These are phyloP conservation scores for Pichia manshurica DNA, from an alignment of 805 yeast genomes.

Conservation along the genomic window DNA sequence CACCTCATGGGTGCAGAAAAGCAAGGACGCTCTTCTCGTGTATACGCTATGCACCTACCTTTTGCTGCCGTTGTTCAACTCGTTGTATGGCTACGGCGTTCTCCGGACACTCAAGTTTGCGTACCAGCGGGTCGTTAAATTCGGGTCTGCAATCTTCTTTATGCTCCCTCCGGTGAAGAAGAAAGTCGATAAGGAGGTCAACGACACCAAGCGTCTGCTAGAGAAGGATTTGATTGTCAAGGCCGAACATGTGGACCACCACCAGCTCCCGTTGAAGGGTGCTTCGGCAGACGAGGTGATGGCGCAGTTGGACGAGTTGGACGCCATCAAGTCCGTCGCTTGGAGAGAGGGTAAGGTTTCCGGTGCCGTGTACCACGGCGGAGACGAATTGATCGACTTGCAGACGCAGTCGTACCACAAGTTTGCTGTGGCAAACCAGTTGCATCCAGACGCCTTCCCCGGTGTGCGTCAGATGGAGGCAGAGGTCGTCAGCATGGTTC, in stretches of 20 bases:
- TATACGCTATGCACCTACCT: slow-evolving; percentile 11
- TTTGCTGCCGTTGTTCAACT: slow-evolving; percentile 1
- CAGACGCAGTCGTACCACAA: slow-evolving; percentile 73
- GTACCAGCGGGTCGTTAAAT: slow-evolving; percentile 9
- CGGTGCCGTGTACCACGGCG: slow-evolving; percentile 97
- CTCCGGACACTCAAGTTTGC: slow-evolving; percentile 9
- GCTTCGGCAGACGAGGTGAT: slow-evolving; percentile 42
- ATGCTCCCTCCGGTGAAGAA: slow-evolving; percentile 35
- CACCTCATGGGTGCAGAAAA: slow-evolving; percentile 3
- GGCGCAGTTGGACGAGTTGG: slow-evolving; percentile 45
- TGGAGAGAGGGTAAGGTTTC: slow-evolving; percentile 86
- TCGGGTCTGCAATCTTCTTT: slow-evolving; percentile 15
- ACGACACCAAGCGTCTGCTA: slow-evolving; percentile 39
- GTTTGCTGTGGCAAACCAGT: slow-evolving; percentile 85
- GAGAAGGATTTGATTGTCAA: slow-evolving; percentile 56
- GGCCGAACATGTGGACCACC: slow-evolving; percentile 39
- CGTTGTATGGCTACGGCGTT: slow-evolving; percentile 26
- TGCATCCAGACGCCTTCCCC: slow-evolving; percentile 96
- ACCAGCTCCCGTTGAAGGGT: slow-evolving; percentile 56
- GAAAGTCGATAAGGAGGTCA: slow-evolving; percentile 58
- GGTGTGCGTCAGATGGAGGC: slow-evolving; percentile 95
- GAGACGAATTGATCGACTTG: slow-evolving; percentile 62
- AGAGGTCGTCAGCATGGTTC: slow-evolving; percentile 88
- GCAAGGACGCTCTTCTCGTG: slow-evolving; percentile 16
- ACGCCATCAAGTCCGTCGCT: slow-evolving; percentile 50